phyloP scores from a whole-genome alignment of 2,329 filamentous ascomycete genomes.

The Massarina eburnea region DNA sequence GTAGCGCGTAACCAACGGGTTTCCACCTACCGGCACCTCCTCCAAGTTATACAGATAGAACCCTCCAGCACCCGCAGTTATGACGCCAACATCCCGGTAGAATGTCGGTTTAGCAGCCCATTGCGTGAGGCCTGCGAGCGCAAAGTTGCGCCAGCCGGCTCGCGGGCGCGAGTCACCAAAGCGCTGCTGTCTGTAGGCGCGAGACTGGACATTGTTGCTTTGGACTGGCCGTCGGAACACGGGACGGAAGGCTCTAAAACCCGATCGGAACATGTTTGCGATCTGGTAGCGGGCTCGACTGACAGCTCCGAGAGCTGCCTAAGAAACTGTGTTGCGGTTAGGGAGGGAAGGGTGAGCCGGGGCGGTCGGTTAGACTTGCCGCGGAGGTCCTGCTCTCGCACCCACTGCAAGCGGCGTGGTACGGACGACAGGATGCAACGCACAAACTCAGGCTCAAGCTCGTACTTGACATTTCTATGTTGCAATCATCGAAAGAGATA shows the following conservation, averaged over 20 bases:
- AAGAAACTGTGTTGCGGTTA: not conserved
- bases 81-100: slow-evolving; percentile 47
- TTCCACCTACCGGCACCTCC: slow-evolving; percentile 59
- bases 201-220: slow-evolving; percentile 11
- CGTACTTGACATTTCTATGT: not conserved
- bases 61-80: slow-evolving; percentile 47
- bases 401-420: not conserved
- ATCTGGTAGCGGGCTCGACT: not conserved
- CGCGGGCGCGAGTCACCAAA: slow-evolving; percentile 16
- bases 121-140: slow-evolving; percentile 25
- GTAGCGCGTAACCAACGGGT: not conserved
- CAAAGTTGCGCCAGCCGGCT: slow-evolving; percentile 36
- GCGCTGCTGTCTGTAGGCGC: slow-evolving; percentile 26
- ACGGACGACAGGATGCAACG: not conserved
- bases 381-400: not conserved
- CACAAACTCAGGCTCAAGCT: not conserved
- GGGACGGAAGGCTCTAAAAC: slow-evolving; percentile 6
- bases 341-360: not conserved
- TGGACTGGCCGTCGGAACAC: not conserved
- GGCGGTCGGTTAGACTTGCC: not conserved
- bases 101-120: slow-evolving; percentile 51
- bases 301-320: not conserved
- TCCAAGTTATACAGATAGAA: slow-evolving; percentile 73
- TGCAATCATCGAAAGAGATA: not conserved
- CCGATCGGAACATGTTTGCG: slow-evolving; percentile 5